Evolutionary conservation across 2,329 filamentous ascomycete genomes (phyloP).

Genomic region (Exophiala oligosperma): DNA sequence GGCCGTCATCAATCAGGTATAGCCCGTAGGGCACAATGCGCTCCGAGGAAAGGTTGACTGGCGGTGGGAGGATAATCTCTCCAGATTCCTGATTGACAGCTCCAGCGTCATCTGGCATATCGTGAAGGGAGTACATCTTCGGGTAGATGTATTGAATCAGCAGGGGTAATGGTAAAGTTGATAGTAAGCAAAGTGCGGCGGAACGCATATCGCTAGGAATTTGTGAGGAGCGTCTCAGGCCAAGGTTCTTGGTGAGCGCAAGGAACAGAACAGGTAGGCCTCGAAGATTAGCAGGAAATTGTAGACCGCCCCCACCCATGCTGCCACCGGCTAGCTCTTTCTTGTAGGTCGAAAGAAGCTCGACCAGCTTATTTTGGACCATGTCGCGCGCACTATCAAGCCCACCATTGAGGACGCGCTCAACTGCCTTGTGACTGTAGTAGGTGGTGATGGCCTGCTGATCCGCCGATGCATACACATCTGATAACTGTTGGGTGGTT

Average conservation of each 20-base stretch:
- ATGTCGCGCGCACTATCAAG: constrained; percentile 89
- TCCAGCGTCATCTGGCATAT: constrained; percentile 94
- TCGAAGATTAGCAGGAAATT: constrained; percentile 90
- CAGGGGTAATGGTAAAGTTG: constrained; percentile 54
- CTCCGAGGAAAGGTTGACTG: constrained; percentile 83
- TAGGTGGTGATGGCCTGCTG: constrained; percentile 90
- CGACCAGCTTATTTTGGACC: constrained; percentile 85
- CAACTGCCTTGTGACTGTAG: constrained; percentile 97
- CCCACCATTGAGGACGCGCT: constrained; percentile 79
- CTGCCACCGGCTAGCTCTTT: constrained; percentile 96
- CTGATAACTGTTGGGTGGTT: constrained; percentile 85
- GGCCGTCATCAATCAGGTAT: constrained; percentile 95
- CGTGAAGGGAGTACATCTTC: constrained; percentile 74
- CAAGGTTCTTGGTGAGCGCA: constrained; percentile 93
- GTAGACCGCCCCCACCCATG: constrained; percentile 86
- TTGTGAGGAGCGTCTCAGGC: constrained; percentile 86
- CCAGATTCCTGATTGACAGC: constrained; percentile 81
- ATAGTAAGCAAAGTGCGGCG: constrained; percentile 89
- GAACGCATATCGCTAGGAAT: constrained; percentile 93
- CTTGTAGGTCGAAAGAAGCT: constrained; percentile 91
- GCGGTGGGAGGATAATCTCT: constrained; percentile 82
- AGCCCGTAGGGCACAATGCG: constrained; percentile 84
- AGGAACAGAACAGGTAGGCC: constrained; percentile 88
- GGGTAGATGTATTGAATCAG: constrained; percentile 52
- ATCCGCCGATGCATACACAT: constrained; percentile 92